phyloP scores from a whole-genome alignment of 257 asterid genomes.

The Handroanthus guayacan region DNA sequence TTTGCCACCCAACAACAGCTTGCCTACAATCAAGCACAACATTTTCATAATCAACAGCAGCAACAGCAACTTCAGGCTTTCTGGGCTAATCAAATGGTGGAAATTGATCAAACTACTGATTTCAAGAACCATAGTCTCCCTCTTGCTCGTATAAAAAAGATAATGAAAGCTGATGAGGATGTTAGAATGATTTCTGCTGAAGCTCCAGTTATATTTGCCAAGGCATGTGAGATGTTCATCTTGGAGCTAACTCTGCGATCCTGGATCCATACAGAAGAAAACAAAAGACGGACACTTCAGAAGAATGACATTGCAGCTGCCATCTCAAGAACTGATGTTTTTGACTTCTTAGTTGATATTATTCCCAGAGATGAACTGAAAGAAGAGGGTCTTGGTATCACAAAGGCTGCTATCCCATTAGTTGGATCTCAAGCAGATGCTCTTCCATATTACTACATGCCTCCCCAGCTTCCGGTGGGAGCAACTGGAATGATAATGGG shows the following conservation, averaged over 20 bases:
- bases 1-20: slow-evolving; percentile 51
- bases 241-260: slow-evolving; percentile 68
- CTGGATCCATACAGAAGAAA: slow-evolving; percentile 74
- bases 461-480: slow-evolving; percentile 47
- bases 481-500: slow-evolving; percentile 55
- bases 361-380: slow-evolving; percentile 70
- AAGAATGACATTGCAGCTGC: slow-evolving; percentile 76
- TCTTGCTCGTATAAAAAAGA: slow-evolving; percentile 68
- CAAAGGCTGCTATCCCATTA: slow-evolving; percentile 47
- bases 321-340: slow-evolving; percentile 68
- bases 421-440: slow-evolving; percentile 56
- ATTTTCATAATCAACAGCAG: slow-evolving; percentile 55
- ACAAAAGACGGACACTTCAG: slow-evolving; percentile 74
- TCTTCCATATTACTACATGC: slow-evolving; percentile 55
- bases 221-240: slow-evolving; percentile 78
- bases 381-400: slow-evolving; percentile 65
- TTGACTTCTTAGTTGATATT: slow-evolving; percentile 68
- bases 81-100: slow-evolving; percentile 63
- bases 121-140: slow-evolving; percentile 80
- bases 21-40: slow-evolving; percentile 56
- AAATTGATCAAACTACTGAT: slow-evolving; percentile 55
- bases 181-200: slow-evolving; percentile 75
- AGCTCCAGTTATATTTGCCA: slow-evolving; percentile 71
- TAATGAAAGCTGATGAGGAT: slow-evolving; percentile 76
- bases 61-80: slow-evolving; percentile 62